These are phyloP conservation scores for Creolimax fragrantissima DNA, from an alignment of 78 protist genomes.

Conservation along the genomic window DNA sequence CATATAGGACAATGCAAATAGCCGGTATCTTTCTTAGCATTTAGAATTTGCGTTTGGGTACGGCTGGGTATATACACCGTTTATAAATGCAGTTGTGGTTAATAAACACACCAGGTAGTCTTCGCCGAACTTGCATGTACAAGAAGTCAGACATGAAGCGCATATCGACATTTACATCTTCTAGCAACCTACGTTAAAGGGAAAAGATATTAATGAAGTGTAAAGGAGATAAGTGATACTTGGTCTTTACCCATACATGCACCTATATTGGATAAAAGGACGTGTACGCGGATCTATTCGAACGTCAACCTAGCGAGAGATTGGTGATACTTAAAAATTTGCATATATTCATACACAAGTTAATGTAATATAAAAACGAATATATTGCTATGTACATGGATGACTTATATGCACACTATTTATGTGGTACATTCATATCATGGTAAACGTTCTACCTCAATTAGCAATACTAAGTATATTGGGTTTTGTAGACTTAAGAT, in stretches of 20 bases:
- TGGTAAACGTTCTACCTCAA: too few relatives aligned
- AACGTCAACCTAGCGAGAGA: neutral
- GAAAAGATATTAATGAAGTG: neutral
- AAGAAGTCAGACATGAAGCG: neutral
- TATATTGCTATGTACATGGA: neutral
- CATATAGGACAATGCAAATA: too few relatives aligned
- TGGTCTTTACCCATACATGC: neutral
- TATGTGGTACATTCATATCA: too few relatives aligned
- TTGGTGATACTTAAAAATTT: neutral
- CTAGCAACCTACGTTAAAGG: neutral
- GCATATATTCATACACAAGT: neutral
- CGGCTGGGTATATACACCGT: too few relatives aligned
- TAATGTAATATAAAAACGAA: neutral
- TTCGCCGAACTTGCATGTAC: too few relatives aligned
- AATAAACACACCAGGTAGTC: too few relatives aligned
- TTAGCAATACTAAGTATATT: too few relatives aligned
- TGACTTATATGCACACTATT: neutral
- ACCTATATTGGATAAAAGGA: neutral
- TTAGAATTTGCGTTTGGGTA: too few relatives aligned
- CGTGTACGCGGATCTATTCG: neutral
- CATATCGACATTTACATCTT: too few relatives aligned
- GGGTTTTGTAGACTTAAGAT: too few relatives aligned
- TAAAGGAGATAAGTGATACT: neutral
- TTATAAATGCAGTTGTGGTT: too few relatives aligned
- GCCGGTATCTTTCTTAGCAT: too few relatives aligned